phyloP scores from a whole-genome alignment of 306 rosid genomes.

The Delonix regia region DNA sequence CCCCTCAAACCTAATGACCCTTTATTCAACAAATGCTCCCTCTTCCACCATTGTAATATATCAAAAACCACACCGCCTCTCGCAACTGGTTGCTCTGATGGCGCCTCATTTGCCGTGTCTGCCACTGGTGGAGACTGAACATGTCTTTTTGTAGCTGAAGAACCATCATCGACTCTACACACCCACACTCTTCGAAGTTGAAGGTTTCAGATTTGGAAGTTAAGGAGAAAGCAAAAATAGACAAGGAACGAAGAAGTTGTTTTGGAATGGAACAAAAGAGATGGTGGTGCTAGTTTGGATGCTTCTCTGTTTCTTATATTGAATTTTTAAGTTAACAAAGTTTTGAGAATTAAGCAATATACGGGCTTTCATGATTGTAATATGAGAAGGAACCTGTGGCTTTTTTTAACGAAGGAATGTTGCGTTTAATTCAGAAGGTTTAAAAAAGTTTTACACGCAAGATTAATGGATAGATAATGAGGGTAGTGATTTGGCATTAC shows the following conservation, averaged over 20 bases:
- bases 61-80: slow-evolving; percentile 6
- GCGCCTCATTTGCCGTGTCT: not conserved
- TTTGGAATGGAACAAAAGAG: not conserved
- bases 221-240: not conserved
- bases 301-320: not conserved
- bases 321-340: not conserved
- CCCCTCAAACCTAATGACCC: slow-evolving; percentile 53
- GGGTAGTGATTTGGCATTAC: too few species aligned
- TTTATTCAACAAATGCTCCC: slow-evolving; percentile 52
- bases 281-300: not conserved
- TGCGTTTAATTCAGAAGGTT: too few species aligned
- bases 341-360: not conserved
- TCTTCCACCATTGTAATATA: slow-evolving; percentile 48
- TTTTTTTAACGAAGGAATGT: too few species aligned
- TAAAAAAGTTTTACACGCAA: too few species aligned
- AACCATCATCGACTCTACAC: not conserved
- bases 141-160: not conserved
- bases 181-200: not conserved
- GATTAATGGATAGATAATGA: too few species aligned
- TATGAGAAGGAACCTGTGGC: too few species aligned
- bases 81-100: not conserved
- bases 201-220: not conserved
- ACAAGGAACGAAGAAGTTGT: not conserved
- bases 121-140: slow-evolving; percentile 1
- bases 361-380: too few species aligned